A percentile compares a stretch with the other conserved stretches of the same genome.
phyloP scores from a whole-genome alignment of 2,329 filamentous ascomycete species.

The Hirsutella thompsonii region DNA sequence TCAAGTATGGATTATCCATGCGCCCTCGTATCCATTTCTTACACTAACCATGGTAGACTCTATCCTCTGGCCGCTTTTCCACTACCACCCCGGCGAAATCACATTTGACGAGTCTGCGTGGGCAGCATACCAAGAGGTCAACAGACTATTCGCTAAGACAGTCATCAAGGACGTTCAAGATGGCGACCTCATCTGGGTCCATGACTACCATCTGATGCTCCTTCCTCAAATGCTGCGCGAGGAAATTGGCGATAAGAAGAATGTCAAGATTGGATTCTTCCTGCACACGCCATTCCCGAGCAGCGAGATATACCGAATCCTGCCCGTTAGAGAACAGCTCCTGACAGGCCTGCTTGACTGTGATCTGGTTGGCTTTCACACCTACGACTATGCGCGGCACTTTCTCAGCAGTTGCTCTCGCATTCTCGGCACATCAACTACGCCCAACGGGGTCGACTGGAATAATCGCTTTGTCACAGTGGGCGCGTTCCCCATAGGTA shows the following conservation, averaged over 20 bases:
- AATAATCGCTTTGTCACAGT: constrained; percentile 80
- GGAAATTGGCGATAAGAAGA: constrained; percentile 73
- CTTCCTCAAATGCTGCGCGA: constrained; percentile 90
- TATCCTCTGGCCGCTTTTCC: constrained; percentile 96
- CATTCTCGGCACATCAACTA: constrained; percentile 68
- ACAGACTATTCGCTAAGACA: constrained; percentile 79
- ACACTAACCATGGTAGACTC: constrained; percentile 49
- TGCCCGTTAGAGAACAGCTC: constrained; percentile 83
- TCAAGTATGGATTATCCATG: constrained; percentile 56
- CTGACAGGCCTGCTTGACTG: constrained; percentile 81
- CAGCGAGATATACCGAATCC: constrained; percentile 90
- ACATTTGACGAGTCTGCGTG: constrained; percentile 94
- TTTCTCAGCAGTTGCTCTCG: constrained; percentile 95
- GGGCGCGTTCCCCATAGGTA: constrained; percentile 93
- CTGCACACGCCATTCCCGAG: constrained; percentile 94
- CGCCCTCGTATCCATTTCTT: neutral
- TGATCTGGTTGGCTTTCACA: constrained; percentile 95
- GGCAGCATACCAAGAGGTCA: constrained; percentile 87
- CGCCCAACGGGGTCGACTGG: constrained; percentile 87
- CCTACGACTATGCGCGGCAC: constrained; percentile 96
- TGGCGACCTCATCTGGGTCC: constrained; percentile 93
- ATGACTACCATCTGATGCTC: constrained; percentile 98
- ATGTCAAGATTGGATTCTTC: constrained; percentile 97
- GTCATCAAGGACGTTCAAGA: constrained; percentile 82
- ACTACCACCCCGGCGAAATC: constrained; percentile 97